Evolutionary conservation across 768 basidiomycete genomes (phyloP), one percentile per base, ranked within the genome.

Genomic region (Xerocomus spinulosus): DNA sequence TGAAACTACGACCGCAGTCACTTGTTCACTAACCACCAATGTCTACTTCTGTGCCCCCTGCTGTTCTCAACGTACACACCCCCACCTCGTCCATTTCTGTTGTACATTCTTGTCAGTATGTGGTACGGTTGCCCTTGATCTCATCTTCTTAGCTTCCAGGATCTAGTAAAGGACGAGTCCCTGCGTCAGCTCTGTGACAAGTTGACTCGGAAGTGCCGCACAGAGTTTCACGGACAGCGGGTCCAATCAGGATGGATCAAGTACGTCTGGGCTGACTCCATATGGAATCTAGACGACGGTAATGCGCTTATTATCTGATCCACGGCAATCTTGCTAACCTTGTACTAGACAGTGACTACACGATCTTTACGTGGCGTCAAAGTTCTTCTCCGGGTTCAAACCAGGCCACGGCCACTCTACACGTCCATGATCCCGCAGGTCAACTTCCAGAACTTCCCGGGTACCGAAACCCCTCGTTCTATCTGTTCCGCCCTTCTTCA

Each of bases 251-350:
- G 87, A 29, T 92, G 90, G 81, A 70, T 95, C 40, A 91, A 92
- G 59, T 97, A 97, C 62, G 80, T 87, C 52, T 93, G 81, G 73
- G 81, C 82, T 54, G 79, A 82, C 13, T 72, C 80, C 0, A 65
- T 89, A 41, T 96, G 89, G 89, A 86, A 87, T 59, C 69, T 97
- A 10, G 91, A 95, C 62, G 93, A 97, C 60, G 92, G 92, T 87
- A 25, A 59, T 71, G 63, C 14, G 26, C 24, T 30, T 20, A 18
- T 40, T 28, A 29, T 18, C 6, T 29, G 4, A 25, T 23, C 39
- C 35, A 26, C 14, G 15, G 9, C 18, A 7, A 14, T 21, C 37
- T 18, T 37, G 25, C 26, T 34, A 18, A 32, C 21, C 39, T 44
- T 17, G 44, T 43, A 35, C 23, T 57, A 85, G 92, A 90, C 33